Percentiles rank a stretch among this genome's conserved stretches.
phyloP scores from a whole-genome alignment of 768 basidiomycete genomes.

The Boletus subparvulus region DNA sequence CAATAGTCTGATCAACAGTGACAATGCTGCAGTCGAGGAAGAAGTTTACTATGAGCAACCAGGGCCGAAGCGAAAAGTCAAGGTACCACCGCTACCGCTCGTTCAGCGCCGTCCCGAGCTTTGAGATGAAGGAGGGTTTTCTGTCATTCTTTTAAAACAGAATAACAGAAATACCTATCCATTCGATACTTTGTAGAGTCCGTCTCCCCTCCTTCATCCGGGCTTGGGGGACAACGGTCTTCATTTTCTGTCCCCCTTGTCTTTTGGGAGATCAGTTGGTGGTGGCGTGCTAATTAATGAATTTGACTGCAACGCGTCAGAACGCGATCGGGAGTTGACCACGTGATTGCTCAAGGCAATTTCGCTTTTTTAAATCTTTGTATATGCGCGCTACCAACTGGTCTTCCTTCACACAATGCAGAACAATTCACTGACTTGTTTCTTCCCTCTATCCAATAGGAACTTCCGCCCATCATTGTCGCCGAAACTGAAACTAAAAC shows the following conservation, averaged over 20 bases:
- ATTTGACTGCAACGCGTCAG: constrained; percentile 34
- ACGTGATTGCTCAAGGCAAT: constrained; percentile 34
- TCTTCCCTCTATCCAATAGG: constrained; percentile 33
- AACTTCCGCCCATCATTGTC: constrained; percentile 40
- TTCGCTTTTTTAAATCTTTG: constrained; percentile 20
- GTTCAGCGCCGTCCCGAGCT: constrained; percentile 84
- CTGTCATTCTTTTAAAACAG: constrained; percentile 35
- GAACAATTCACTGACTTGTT: constrained; percentile 36
- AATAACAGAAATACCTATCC: constrained; percentile 21
- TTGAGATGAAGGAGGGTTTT: constrained; percentile 88
- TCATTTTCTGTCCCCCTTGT: constrained; percentile 71
- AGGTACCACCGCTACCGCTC: constrained; percentile 87
- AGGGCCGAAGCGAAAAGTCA: constrained; percentile 72
- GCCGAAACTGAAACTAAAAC: constrained; percentile 65
- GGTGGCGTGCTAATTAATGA: constrained; percentile 19
- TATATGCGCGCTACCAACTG: constrained; percentile 33
- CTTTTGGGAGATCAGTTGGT: constrained; percentile 41
- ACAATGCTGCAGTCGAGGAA: constrained; percentile 68
- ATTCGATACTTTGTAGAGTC: constrained; percentile 61
- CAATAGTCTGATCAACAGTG: constrained; percentile 67
- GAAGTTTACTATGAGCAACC: constrained; percentile 78
- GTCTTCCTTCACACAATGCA: constrained; percentile 29
- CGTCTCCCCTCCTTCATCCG: constrained; percentile 86
- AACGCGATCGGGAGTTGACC: constrained; percentile 21
- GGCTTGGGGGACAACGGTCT: constrained; percentile 86